phyloP scores from a whole-genome alignment of 371 early-diverging fungal genomes.

The Mucor circinelloides region DNA sequence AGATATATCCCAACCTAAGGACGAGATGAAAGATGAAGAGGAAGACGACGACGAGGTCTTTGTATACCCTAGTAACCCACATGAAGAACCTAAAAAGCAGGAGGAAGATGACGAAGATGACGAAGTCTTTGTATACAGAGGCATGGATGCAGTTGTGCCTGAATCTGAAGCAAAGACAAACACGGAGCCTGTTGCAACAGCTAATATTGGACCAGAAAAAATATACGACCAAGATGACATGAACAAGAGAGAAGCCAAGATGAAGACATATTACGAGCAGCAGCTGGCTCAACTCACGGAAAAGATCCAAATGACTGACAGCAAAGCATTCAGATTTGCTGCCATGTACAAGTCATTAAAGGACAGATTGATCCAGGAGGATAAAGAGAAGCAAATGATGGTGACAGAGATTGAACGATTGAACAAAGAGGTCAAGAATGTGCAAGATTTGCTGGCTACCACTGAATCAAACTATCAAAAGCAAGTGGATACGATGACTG shows the following conservation, averaged over 20 bases:
- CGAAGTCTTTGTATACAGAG: conserved; percentile 47
- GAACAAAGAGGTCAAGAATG: conserved; percentile 31
- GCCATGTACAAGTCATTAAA: conserved; percentile 34
- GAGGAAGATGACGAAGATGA: conserved; percentile 19
- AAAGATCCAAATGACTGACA: conserved; percentile 46
- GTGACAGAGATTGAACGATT: conserved; percentile 30
- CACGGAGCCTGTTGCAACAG: background rate
- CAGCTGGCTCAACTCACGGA: conserved; percentile 32
- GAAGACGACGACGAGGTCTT: conserved; percentile 40
- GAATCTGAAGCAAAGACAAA: background rate
- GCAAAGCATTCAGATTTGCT: conserved; percentile 40
- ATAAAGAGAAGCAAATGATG: conserved; percentile 24
- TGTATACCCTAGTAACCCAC: conserved; percentile 37
- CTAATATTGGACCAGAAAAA: background rate
- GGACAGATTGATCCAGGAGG: conserved; percentile 28
- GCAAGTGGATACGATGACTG: conserved; percentile 45
- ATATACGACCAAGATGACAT: conserved; percentile 6
- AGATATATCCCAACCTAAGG: background rate
- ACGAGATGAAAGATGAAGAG: conserved; percentile 16
- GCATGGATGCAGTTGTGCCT: conserved; percentile 33
- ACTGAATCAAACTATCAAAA: conserved; percentile 45
- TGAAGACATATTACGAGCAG: conserved; percentile 37
- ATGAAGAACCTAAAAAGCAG: background rate
- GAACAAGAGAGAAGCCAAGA: conserved; percentile 16
- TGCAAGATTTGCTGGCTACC: conserved; percentile 35